Evolutionary conservation across 2,329 filamentous ascomycete genomes (phyloP), one percentile per base, ranked within the genome.

Genomic region (Paraphoma sp.): DNA sequence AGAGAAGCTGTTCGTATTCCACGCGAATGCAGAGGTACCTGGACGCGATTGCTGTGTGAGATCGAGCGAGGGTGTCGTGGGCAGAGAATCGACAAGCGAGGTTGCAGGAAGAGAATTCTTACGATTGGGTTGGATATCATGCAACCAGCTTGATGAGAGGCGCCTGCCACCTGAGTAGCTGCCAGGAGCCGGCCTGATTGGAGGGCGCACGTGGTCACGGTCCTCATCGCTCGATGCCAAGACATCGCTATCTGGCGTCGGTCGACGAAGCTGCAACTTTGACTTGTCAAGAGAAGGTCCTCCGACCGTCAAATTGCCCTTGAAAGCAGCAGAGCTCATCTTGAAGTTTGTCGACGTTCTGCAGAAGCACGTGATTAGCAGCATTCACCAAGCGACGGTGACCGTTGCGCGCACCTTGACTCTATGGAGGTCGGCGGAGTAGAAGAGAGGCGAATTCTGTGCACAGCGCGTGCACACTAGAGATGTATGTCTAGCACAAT

Each of bases 151-250:
- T 43, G 66, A 69, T 3, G 73, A 75, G 5, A 69, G 69, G 10
- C 73, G 67, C 5, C 74, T 67, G 23, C 60, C 67, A 11, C 58
- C 62, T n/a, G 70, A 60, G 50, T 68, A 70, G 16, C 54, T 63
- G 9, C 60, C 61, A 28, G 66, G 56, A n/a, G 59, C 51, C 16
- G 65, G 61, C 33, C 67, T 67, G 47, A 64, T 52, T 8, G 64
- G 56, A n/a, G 64, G 51, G 18, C 68, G 65, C 55, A 67, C 66
- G 59, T 73, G 83, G 58, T 97, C 90, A 54, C 82, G 84, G 76
- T 99, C 95, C 75, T 98, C 95, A 76, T 98, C 95, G 11, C 93
- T 97, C 64, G 94, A 98, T 50, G 90, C 93, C 57, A 98, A 81
- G 49, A 92, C 94, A 74, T 98, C 94, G 3, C 93, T 97, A 73